These are phyloP conservation scores for Podaxis mareebaensis DNA, from an alignment of 768 basidiomycete genomes.

Conservation along the genomic window DNA sequence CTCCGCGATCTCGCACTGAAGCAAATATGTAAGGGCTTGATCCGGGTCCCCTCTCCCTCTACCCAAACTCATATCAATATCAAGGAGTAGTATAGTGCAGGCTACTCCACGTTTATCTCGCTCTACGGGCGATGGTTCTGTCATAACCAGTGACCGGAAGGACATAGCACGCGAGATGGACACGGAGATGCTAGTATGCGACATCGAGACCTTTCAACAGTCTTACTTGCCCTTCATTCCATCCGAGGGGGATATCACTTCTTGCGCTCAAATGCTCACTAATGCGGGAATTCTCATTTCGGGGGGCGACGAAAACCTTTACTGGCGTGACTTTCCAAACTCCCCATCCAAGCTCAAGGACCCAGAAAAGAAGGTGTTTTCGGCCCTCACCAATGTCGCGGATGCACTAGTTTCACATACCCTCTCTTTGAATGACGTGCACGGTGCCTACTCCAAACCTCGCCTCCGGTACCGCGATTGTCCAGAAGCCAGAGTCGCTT, in stretches of 20 bases:
- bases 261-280: background rate
- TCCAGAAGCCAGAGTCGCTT: background rate
- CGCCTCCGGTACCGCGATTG: background rate
- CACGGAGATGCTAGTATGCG: background rate
- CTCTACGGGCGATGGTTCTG: background rate
- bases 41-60: no score
- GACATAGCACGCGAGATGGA: background rate
- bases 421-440: background rate
- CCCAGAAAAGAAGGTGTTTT: background rate
- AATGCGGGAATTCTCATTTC: background rate
- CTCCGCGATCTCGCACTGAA: no score
- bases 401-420: background rate
- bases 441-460: background rate
- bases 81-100: no score
- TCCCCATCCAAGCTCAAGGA: background rate
- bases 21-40: no score
- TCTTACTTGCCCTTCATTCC: background rate
- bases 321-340: background rate
- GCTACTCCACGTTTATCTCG: background rate
- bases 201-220: background rate
- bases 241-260: background rate
- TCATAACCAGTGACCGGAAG: background rate
- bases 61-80: no score
- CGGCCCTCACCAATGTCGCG: background rate
- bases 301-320: background rate